phyloP scores from a whole-genome alignment of 164 flowering plant species.

The Warburgia ugandensis region DNA sequence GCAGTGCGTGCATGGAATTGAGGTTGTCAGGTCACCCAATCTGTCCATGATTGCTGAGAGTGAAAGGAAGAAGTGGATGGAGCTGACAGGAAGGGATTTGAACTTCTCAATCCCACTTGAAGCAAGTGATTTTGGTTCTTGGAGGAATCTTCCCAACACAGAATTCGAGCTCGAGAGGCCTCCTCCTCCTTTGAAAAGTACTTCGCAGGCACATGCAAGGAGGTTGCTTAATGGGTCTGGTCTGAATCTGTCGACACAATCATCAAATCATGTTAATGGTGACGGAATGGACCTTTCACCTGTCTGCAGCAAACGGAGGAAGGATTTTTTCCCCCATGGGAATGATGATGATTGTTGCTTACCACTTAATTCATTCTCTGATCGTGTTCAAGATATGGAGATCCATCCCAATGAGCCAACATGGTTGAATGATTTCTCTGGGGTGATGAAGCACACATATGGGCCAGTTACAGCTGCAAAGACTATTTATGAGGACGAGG shows the following conservation, averaged over 20 bases:
- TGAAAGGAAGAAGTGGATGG: constrained; percentile 74
- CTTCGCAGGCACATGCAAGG: constrained; percentile 40
- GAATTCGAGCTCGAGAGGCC: constrained; percentile 84
- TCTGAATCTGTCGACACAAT: constrained; percentile 61
- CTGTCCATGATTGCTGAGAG: constrained; percentile 49
- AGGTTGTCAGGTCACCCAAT: constrained; percentile 60
- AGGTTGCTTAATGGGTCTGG: constrained; percentile 65
- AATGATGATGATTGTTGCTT: constrained; percentile 58
- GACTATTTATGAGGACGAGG: constrained; percentile 77
- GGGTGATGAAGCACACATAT: constrained; percentile 65
- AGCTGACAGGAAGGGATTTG: constrained; percentile 77
- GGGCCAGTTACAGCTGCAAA: constrained; percentile 96
- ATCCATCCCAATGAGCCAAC: constrained; percentile 45
- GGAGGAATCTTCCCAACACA: constrained; percentile 76
- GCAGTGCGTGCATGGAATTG: constrained; percentile 92
- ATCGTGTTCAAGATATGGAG: constrained; percentile 45
- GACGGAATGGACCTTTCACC: constrained; percentile 72
- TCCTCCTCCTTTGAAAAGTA: constrained; percentile 34
- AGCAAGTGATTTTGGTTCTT: constrained; percentile 76
- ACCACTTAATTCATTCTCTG: constrained; percentile 38
- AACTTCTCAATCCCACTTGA: constrained; percentile 69
- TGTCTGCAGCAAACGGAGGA: constrained; percentile 51
- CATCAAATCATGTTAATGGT: constrained; percentile 44
- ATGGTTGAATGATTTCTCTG: constrained; percentile 71
- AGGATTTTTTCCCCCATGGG: constrained; percentile 53